phyloP scores from a whole-genome alignment of 163 green algal genomes.

The Chlamydomonas reinhardtii region DNA sequence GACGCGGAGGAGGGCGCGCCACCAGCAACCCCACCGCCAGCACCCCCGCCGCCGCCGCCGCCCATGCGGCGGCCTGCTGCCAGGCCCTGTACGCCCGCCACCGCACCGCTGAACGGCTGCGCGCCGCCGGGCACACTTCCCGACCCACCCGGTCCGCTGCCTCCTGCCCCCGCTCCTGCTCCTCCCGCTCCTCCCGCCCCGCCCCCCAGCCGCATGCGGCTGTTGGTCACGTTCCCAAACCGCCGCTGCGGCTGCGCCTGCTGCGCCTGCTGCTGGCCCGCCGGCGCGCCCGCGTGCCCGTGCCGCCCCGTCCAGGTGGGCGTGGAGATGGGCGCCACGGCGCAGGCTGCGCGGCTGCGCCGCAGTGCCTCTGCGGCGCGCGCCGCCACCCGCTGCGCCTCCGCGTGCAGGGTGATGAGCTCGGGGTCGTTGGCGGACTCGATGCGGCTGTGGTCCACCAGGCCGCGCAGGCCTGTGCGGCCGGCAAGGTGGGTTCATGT shows the following conservation, averaged over 20 bases:
- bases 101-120: slow-evolving; percentile 24
- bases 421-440: slow-evolving; percentile 83
- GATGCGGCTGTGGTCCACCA: slow-evolving; percentile 89
- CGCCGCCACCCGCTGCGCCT: slow-evolving; percentile 80
- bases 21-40: background rate
- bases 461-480: slow-evolving; percentile 54
- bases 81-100: slow-evolving; percentile 9
- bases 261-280: background rate
- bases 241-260: slow-evolving; percentile 1
- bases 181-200: background rate
- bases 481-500: background rate
- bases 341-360: slow-evolving; percentile 62
- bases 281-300: slow-evolving; percentile 63
- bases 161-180: too few relatives aligned
- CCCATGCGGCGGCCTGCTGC: too few relatives aligned
- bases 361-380: slow-evolving; percentile 84
- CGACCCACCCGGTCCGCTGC: background rate
- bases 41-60: too few relatives aligned
- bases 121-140: background rate
- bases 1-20: background rate
- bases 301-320: slow-evolving; percentile 94
- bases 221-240: slow-evolving; percentile 64
- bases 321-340: slow-evolving; percentile 67
- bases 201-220: background rate
- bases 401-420: slow-evolving; percentile 44